Conservation (phyloP, 2,329 filamentous ascomycete species). For the Phialophora chinensis region DNA sequence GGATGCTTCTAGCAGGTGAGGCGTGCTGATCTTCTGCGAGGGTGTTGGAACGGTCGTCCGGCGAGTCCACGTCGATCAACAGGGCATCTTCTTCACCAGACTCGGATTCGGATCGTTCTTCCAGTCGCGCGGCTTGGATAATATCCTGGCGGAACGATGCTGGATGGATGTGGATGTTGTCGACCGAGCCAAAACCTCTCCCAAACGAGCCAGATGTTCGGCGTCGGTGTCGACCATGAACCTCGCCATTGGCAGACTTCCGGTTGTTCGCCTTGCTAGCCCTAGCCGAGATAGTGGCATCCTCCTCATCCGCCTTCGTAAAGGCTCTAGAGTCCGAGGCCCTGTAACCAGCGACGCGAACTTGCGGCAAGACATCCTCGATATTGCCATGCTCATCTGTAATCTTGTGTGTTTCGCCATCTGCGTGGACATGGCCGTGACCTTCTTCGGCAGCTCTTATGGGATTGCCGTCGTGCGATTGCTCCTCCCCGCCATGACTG, state of each 20-base stretch:
- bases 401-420: constrained; percentile 43
- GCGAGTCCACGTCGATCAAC: constrained; percentile 43
- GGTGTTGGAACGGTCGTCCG: constrained; percentile 42
- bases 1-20: constrained; percentile 41
- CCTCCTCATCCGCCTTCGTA: constrained; percentile 41
- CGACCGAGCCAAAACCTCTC: constrained; percentile 63
- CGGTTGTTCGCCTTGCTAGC: constrained; percentile 42
- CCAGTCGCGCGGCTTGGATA: constrained; percentile 76
- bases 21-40: constrained; percentile 27
- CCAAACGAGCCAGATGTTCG: constrained; percentile 67
- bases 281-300: constrained; percentile 39
- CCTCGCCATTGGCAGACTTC: constrained; percentile 40
- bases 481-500: constrained; percentile 67
- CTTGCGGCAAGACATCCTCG: constrained; percentile 68
- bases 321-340: constrained; percentile 39
- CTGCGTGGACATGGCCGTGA: constrained; percentile 52
- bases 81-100: constrained; percentile 51
- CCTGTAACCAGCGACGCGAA: constrained; percentile 57
- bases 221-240: constrained; percentile 59
- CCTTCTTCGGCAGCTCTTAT: constrained; percentile 59
- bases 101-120: constrained; percentile 58
- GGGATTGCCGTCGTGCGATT: constrained; percentile 50
- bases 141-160: constrained; percentile 91
- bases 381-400: constrained; percentile 66
- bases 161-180: constrained; percentile 81